Conservation (phyloP, 2,329 filamentous ascomycete genomes). For the Phialophora chinensis region DNA sequence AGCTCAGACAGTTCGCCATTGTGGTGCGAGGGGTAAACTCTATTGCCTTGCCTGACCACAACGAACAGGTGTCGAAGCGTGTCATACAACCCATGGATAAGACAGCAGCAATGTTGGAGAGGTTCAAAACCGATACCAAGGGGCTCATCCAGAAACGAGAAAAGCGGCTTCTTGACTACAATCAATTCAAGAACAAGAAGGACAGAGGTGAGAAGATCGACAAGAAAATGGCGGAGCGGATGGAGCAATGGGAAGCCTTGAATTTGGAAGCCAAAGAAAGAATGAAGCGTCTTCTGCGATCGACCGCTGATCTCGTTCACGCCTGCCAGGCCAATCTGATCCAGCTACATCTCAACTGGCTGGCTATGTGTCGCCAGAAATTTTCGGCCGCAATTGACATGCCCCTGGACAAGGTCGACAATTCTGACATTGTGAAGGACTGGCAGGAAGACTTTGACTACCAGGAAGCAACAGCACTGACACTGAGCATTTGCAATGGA, state of each 20-base stretch:
- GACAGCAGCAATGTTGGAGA: constrained; percentile 36
- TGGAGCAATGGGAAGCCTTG: constrained; percentile 86
- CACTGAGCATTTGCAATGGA: constrained; percentile 79
- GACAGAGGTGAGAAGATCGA: constrained; percentile 85
- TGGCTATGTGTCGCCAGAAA: constrained; percentile 73
- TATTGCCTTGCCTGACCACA: constrained; percentile 82
- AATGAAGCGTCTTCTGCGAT: constrained; percentile 77
- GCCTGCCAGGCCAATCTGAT: constrained; percentile 83
- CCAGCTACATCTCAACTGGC: constrained; percentile 83
- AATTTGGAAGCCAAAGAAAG: constrained; percentile 95
- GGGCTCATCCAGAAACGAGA: constrained; percentile 92
- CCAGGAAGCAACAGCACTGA: constrained; percentile 72
- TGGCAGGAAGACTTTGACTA: constrained; percentile 81
- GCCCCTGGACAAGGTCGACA: constrained; percentile 68
- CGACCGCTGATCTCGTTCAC: constrained; percentile 84
- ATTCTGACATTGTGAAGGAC: constrained; percentile 74
- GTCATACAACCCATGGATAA: constrained; percentile 21
- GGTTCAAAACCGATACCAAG: constrained; percentile 60
- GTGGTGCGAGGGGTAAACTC: constrained; percentile 85
- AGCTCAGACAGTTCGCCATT: constrained; percentile 90
- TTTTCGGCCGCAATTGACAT: constrained; percentile 67
- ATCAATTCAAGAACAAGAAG: constrained; percentile 77
- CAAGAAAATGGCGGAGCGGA: constrained; percentile 79
- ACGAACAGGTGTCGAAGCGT: constrained; percentile 52
- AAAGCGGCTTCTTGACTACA: constrained; percentile 89